phyloP scores from a whole-genome alignment of 805 yeast genomes.

The Dipodascus geniculatus region DNA sequence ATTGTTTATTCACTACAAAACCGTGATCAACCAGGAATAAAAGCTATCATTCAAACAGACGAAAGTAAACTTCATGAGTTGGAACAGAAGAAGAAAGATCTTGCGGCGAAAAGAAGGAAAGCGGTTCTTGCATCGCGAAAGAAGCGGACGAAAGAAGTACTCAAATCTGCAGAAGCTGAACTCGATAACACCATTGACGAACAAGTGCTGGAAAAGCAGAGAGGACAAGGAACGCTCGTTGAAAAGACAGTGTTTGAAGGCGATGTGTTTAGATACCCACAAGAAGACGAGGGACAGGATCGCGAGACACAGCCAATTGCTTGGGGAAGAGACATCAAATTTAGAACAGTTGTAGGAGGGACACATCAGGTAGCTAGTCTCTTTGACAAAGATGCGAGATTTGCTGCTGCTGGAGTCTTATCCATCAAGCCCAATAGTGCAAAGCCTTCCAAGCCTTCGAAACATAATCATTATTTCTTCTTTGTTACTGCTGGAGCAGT shows the following conservation, averaged over 20 bases:
- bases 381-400: constrained; percentile 32
- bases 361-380: constrained; percentile 51
- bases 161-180: background rate
- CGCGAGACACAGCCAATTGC: constrained; percentile 42
- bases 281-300: constrained; percentile 26
- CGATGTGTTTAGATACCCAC: constrained; percentile 42
- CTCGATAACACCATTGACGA: background rate
- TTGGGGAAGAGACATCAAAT: constrained; percentile 39
- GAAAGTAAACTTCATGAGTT: background rate
- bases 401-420: constrained; percentile 13
- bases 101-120: background rate
- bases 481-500: constrained; percentile 61
- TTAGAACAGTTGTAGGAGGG: constrained; percentile 33
- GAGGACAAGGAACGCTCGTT: background rate
- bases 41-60: constrained; percentile 16
- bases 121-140: background rate
- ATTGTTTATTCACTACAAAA: constrained; percentile 40
- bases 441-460: constrained; percentile 50
- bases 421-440: constrained; percentile 30
- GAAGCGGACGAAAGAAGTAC: background rate
- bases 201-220: background rate
- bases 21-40: constrained; percentile 19
- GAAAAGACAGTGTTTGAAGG: background rate
- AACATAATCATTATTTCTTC: constrained; percentile 59
- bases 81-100: background rate